Evolutionary conservation across 257 asterid genomes (phyloP).

Genomic region (Ballota nigra): DNA sequence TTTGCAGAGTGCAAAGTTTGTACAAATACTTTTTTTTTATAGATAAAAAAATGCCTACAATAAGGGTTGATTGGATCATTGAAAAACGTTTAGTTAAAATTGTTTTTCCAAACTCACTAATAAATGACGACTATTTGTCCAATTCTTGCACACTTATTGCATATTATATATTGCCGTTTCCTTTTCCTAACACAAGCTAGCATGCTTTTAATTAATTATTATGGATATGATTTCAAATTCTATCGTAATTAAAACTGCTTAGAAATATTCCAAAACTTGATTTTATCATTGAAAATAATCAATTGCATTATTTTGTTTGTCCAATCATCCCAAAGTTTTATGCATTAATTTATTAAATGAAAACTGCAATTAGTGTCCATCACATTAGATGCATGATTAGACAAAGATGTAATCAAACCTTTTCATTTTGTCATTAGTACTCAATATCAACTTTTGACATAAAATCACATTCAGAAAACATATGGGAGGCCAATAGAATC

Average conservation of each 20-base stretch:
- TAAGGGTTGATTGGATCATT: background rate
- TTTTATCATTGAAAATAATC: background rate
- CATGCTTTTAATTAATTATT: too few species aligned
- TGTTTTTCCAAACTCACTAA: background rate
- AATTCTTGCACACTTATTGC: too few species aligned
- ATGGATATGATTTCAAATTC: too few species aligned
- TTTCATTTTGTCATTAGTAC: background rate
- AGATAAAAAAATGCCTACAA: too few species aligned
- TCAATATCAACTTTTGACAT: constrained; percentile 27
- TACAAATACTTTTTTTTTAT: too few species aligned
- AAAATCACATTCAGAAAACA: constrained; percentile 7
- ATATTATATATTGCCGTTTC: too few species aligned
- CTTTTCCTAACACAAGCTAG: too few species aligned
- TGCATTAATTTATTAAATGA: background rate
- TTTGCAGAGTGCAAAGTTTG: too few species aligned
- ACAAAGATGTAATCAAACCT: constrained; percentile 10
- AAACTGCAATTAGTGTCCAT: constrained; percentile 20
- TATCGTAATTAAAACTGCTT: too few species aligned
- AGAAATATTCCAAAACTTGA: background rate
- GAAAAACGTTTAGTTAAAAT: background rate
- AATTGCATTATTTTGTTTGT: background rate
- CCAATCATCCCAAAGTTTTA: background rate
- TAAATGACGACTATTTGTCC: too few species aligned
- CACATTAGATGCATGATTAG: constrained; percentile 31
- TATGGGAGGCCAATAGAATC: constrained; percentile 27